Evolutionary conservation across 2,329 filamentous ascomycete genomes (phyloP), one percentile per base, ranked within the genome.

Genomic region (Curvularia sp.): DNA sequence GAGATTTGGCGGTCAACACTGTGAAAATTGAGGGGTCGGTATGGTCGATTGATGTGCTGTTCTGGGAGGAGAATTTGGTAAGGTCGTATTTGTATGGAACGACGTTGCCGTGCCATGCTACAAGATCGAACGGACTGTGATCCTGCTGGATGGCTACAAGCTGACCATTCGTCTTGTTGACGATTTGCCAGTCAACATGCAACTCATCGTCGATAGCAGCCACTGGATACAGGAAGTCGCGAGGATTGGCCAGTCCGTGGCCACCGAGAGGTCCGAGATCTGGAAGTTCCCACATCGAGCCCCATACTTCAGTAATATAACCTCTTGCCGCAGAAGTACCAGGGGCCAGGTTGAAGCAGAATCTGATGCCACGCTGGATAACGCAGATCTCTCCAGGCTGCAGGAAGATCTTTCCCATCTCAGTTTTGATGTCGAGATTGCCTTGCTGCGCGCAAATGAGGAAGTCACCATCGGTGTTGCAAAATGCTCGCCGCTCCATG

Each of bases 41-140:
- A 58, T 78, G 76, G 59, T 78, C 76, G 55, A 77, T 72, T 5
- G 74, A 76, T 47, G 75, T 78, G 55, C 70, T 70, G 60, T 76
- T 76, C 50, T 76, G 74, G 6, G 72, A 75, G 3, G 73, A 74
- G 60, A 78, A 79, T 57, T 83, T 84, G 7, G 82, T 83, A 4
- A 86, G 70, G 50, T 83, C 83, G 67, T 86, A 86, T 71, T 85
- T 85, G 74, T 81, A 85, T 0, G 83, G 84, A 8, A 76, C 72
- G n/a, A 76, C 74, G 47, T 77, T 78, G 24, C 76, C 76, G 58
- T 78, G 75, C 76, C 76, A 78, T 10, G 76, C 76, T 8, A 78
- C 73, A 6, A 79, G 71, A 49, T 83, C 80, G 58, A 82, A 83
- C 1, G 77, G 75, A 50, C 70, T 74, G 63, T 78, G 76, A 46